Evolutionary conservation across 2,329 filamentous ascomycete species (phyloP), one percentile per base, ranked within the genome.

Genomic region (Aureobasidium leucospermi): DNA sequence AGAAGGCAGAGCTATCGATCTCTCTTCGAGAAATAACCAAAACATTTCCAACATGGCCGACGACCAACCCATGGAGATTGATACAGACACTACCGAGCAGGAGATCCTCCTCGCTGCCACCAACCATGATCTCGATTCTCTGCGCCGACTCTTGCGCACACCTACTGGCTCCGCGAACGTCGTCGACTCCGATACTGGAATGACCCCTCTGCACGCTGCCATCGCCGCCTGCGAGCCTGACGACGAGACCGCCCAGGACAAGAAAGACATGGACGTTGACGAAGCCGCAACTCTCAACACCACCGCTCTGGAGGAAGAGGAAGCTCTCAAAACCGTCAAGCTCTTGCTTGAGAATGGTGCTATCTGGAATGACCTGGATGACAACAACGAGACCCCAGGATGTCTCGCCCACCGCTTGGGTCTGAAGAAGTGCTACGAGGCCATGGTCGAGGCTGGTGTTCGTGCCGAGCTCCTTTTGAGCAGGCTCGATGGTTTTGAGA

Each of bases 351-450:
- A 92, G 68, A 87, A 88, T 66, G 94, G 94, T 34, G 94, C 90
- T 10, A 96, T 97, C 66, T 99, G 94, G 94, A 99, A 99, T 75
- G 92, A 96, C 71, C 78, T 97, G 59, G 90, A 97, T 72, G 76
- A 79, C 65, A 87, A 89, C 66, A 83, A 90, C 67, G 93, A 97
- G 78, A 97, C 94, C 3, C 91, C 94, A 0, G 94, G 91, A 7
- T 97, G 93, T 71, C 77, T 96, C 45, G 94, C 94, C 8, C 79
- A 80, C 31, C 71, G 83, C 47, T 65, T 96, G 28, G 87, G 88
- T 0, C 77, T 89, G 67, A 79, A 74, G 58, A 81, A 84, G 52
- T 75, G 96, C 38, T 97, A 99, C 70, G 83, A 87, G 42, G 73
- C 91, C 60, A 89, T 93, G 70, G 88, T 97, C 7, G 89, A 93